Evolutionary conservation across 164 flowering plant genomes (phyloP), one percentile per base, ranked within the genome.

Genomic region (Dillenia suffruticosa): DNA sequence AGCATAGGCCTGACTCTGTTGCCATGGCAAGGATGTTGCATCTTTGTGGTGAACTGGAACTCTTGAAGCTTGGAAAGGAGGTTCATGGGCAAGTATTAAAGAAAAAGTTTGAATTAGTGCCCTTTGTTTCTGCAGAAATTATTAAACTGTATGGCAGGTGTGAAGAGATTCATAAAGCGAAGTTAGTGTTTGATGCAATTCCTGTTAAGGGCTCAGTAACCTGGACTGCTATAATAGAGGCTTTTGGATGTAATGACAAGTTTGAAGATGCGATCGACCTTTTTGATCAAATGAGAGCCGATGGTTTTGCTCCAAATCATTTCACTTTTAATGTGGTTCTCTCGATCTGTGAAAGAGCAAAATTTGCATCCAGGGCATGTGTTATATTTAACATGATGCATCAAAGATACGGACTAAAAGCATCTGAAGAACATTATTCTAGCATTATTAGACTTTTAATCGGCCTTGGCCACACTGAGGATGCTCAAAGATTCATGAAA

Each of bases 201-300:
- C 74, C 80, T 13, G 72, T 67, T 2, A 88, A 87, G 67, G 95
- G 92, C 54, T 68, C 82, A 4, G 73, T 84, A 77, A 81, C 86
- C 47, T 79, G 86, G 85, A 92, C 96, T 40, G 89, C 98, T 16
- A 79, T 92, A 46, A 78, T 89, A 32, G 93, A 82, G 63, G 91
- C 87, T 49, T 78, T 82, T 72, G 87, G 88, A 44, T 59, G 49
- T 67, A 81, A 73, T 70, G 72, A 61, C 17, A 64, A 16, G 43
- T 83, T 69, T 68, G 61, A 50, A 62, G 88, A 81, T 45, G 96
- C 95, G 22, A 74, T 92, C 9, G 59, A 58, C 53, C 75, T 77
- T 59, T 88, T 86, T 63, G 44, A 80, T 61, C 13, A 51, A 64
- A 84, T 86, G 90, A 61, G 44, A 44, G 56, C 63, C 7, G 63